phyloP scores from a whole-genome alignment of 441 rosid genomes.

The Erodium chrysanthum region DNA sequence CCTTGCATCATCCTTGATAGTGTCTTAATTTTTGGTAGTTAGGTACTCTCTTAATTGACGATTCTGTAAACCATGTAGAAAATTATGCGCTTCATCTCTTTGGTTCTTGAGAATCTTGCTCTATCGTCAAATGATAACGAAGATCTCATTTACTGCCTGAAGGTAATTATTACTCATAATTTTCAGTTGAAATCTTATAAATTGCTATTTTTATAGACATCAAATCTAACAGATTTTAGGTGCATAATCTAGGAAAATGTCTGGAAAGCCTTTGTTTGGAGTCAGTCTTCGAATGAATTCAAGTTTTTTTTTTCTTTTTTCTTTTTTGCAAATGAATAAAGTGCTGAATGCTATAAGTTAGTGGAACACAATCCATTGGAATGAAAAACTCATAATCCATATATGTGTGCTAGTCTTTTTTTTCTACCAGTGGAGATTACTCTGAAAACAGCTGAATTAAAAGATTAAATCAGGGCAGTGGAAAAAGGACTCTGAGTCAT shows the following conservation, averaged over 20 bases:
- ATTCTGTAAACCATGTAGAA: constrained; percentile 43
- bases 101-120: constrained; percentile 88
- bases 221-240: constrained; percentile 8
- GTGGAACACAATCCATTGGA: neutral
- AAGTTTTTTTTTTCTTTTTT: neutral
- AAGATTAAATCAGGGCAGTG: too few relatives aligned
- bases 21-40: constrained; percentile 7
- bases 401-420: neutral
- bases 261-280: neutral
- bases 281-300: neutral
- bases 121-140: constrained; percentile 89
- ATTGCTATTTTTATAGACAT: neutral
- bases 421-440: neutral
- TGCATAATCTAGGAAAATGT: neutral
- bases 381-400: neutral
- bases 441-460: too few relatives aligned
- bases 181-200: neutral
- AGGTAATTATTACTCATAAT: constrained; percentile 36
- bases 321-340: too few relatives aligned
- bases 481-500: too few relatives aligned
- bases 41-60: constrained; percentile 15
- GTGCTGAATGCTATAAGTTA: neutral
- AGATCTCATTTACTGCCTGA: constrained; percentile 81
- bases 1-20: neutral
- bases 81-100: constrained; percentile 63